Percentiles rank a stretch among this genome's conserved stretches.
Evolutionary conservation across 768 basidiomycete species (phyloP).

Genomic region (Leccinum variicolor): DNA sequence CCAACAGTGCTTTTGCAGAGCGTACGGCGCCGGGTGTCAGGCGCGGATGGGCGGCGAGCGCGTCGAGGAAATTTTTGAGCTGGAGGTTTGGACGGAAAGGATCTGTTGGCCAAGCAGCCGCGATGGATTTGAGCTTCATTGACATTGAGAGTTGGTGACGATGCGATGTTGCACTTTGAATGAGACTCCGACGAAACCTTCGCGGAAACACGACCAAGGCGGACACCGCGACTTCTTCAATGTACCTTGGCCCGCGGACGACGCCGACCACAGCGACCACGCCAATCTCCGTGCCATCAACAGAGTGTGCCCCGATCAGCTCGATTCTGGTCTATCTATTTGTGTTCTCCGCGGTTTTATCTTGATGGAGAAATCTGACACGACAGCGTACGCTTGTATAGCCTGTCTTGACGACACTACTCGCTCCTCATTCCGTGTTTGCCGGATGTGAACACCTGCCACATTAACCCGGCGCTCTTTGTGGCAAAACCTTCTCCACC

Average conservation of each 20-base stretch:
- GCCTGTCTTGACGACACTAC: not conserved
- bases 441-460: not conserved
- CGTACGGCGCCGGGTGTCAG: conserved; percentile 59
- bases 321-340: not conserved
- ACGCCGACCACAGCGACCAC: not conserved
- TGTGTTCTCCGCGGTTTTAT: not conserved
- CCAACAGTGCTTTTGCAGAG: conserved; percentile 52
- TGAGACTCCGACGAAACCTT: conserved; percentile 22
- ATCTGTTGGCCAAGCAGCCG: conserved; percentile 63
- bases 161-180: not conserved
- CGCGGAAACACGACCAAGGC: conserved; percentile 8
- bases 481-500: not conserved
- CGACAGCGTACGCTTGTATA: not conserved
- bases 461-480: not conserved
- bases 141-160: too few relatives aligned
- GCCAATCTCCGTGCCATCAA: not conserved
- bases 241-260: not conserved
- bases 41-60: conserved; percentile 65
- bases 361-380: not conserved
- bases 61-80: conserved; percentile 59
- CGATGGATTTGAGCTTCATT: conserved; percentile 52
- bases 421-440: not conserved
- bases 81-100: conserved; percentile 78
- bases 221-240: not conserved
- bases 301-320: not conserved